Percentiles rank a stretch among this genome's conserved stretches.
phyloP scores from a whole-genome alignment of 73 alveolate species.

The Paramecium biaurelia region DNA sequence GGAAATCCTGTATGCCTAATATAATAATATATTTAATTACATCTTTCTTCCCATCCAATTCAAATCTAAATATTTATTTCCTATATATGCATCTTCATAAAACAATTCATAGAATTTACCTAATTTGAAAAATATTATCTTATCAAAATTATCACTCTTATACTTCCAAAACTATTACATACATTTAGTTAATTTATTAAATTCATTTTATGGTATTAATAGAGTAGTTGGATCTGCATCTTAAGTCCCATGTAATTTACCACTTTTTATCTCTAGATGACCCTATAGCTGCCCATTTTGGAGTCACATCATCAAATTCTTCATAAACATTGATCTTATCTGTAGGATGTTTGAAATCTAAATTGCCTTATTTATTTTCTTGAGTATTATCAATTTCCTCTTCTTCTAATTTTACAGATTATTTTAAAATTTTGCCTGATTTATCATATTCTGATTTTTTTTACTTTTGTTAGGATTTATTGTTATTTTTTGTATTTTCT shows the following conservation, averaged over 20 bases:
- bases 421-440: not conserved
- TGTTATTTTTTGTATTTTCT: not conserved
- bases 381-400: not conserved
- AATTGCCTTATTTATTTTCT: not conserved
- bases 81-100: conserved; percentile 78
- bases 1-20: conserved; percentile 84
- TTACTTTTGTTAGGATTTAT: not conserved
- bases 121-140: conserved; percentile 75
- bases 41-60: conserved; percentile 89
- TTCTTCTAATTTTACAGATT: not conserved
- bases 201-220: conserved; percentile 64
- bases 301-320: conserved; percentile 63
- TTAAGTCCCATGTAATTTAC: conserved; percentile 64
- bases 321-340: conserved; percentile 14
- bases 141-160: conserved; percentile 71
- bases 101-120: conserved; percentile 85
- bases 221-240: conserved; percentile 81
- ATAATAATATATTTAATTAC: not conserved
- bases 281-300: conserved; percentile 50
- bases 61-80: conserved; percentile 73
- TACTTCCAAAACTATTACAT: conserved; percentile 77
- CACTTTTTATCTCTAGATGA: conserved; percentile 66
- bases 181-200: conserved; percentile 74
- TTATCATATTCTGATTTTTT: not conserved
- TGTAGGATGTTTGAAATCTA: not conserved